phyloP scores from a whole-genome alignment of 2,329 filamentous ascomycete species.

The Passalora sequoiae region DNA sequence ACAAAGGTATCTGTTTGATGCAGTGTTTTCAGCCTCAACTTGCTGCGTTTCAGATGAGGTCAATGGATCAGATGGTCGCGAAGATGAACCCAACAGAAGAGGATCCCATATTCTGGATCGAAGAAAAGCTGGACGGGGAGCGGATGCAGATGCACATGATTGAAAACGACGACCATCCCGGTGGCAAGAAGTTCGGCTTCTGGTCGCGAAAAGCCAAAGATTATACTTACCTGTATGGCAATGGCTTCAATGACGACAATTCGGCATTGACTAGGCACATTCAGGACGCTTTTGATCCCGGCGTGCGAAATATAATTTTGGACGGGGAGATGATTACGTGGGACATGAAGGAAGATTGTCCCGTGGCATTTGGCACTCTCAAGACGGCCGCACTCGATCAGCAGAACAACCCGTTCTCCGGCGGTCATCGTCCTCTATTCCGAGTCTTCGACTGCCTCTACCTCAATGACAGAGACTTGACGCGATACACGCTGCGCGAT shows the following conservation, averaged over 20 bases:
- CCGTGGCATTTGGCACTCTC: constrained; percentile 84
- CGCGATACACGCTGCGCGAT: constrained; percentile 75
- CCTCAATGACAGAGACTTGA: constrained; percentile 74
- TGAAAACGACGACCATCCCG: constrained; percentile 60
- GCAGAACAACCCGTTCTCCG: constrained; percentile 64
- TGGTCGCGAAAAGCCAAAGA: constrained; percentile 97
- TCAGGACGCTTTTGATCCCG: constrained; percentile 66
- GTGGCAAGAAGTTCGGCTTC: constrained; percentile 72
- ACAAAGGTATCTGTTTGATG: constrained; percentile 74
- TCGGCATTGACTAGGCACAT: constrained; percentile 77
- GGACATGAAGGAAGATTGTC: constrained; percentile 79
- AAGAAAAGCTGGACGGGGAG: constrained; percentile 96
- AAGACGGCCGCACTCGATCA: constrained; percentile 84
- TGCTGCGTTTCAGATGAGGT: constrained; percentile 82
- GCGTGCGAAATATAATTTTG: constrained; percentile 80
- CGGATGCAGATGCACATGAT: constrained; percentile 94
- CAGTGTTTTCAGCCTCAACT: constrained; percentile 95
- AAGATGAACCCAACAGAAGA: constrained; percentile 62
- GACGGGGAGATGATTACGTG: constrained; percentile 99
- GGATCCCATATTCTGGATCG: constrained; percentile 84
- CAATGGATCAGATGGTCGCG: constrained; percentile 73
- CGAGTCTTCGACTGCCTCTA: constrained; percentile 88
- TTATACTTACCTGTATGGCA: constrained; percentile 90
- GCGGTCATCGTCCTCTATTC: constrained; percentile 69
- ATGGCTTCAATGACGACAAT: constrained; percentile 65